A percentile compares a stretch with the other conserved stretches of the same genome.
phyloP scores from a whole-genome alignment of 768 basidiomycete genomes.

The Suillus subluteus region DNA sequence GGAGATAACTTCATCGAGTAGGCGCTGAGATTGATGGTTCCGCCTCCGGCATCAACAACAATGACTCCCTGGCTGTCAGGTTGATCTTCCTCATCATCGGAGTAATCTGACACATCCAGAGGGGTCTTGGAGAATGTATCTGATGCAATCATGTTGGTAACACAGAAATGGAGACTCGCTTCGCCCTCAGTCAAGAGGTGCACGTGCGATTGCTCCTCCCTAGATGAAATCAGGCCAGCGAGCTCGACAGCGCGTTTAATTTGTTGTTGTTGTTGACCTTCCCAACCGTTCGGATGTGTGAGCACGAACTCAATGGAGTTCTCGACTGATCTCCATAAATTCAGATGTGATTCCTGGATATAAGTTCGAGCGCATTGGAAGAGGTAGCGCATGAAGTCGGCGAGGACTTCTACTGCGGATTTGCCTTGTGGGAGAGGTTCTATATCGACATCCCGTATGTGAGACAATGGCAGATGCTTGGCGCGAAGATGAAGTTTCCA shows the following conservation, averaged over 20 bases:
- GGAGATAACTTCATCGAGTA: constrained; percentile 31
- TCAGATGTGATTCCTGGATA: constrained; percentile 30
- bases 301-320: constrained; percentile 26
- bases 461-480: constrained; percentile 25
- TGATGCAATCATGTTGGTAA: constrained; percentile 43
- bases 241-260: constrained; percentile 28
- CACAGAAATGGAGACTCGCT: constrained; percentile 39
- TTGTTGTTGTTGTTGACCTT: constrained; percentile 31
- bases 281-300: constrained; percentile 37
- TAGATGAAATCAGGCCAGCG: constrained; percentile 26
- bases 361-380: constrained; percentile 25
- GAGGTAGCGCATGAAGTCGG: constrained; percentile 33
- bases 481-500: constrained; percentile 43
- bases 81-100: constrained; percentile 6
- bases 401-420: constrained; percentile 24
- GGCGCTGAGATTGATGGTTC: constrained; percentile 42
- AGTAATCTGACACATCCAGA: constrained; percentile 5
- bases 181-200: constrained; percentile 31
- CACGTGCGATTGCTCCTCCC: constrained; percentile 19
- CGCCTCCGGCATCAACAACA: constrained; percentile 51
- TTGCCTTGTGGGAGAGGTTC: constrained; percentile 27
- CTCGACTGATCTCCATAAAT: constrained; percentile 33
- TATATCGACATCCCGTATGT: constrained; percentile 25
- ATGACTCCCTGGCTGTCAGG: constrained; percentile 40
- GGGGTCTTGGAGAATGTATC: constrained; percentile 24